phyloP scores from a whole-genome alignment of 768 basidiomycete species.

The Artomyces pyxidatus region DNA sequence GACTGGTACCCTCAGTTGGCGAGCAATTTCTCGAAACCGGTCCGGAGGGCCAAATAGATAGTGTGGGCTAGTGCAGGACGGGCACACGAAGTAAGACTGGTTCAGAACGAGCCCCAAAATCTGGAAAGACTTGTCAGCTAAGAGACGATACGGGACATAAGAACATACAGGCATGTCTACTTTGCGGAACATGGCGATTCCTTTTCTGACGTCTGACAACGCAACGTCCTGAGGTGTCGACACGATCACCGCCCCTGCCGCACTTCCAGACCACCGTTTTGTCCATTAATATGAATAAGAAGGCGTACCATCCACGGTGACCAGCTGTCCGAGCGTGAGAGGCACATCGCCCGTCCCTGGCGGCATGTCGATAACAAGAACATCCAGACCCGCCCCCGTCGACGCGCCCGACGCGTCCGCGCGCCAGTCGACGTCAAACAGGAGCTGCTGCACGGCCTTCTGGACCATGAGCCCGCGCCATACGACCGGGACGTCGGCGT shows the following conservation, averaged over 20 bases:
- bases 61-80: constrained; percentile 57
- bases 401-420: constrained; percentile 18
- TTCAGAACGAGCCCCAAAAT: constrained; percentile 85
- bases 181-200: constrained; percentile 88
- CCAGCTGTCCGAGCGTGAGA: constrained; percentile 83
- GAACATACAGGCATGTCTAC: constrained; percentile 72
- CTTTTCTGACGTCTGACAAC: constrained; percentile 84
- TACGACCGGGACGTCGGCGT: constrained; percentile 73
- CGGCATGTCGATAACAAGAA: constrained; percentile 92
- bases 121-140: constrained; percentile 30
- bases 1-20: constrained; percentile 48
- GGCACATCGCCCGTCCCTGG: constrained; percentile 97
- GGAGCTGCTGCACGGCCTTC: constrained; percentile 91
- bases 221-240: constrained; percentile 96
- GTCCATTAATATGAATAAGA: too few relatives aligned
- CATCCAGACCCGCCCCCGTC: constrained; percentile 54
- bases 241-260: constrained; percentile 88
- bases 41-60: constrained; percentile 65
- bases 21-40: constrained; percentile 51
- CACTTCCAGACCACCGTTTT: background rate
- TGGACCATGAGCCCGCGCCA: constrained; percentile 99
- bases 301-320: constrained; percentile 69
- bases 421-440: constrained; percentile 94
- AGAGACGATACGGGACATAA: background rate
- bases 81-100: constrained; percentile 76